Conservation (phyloP, 345 rosid species). For the Populus euphratica region DNA sequence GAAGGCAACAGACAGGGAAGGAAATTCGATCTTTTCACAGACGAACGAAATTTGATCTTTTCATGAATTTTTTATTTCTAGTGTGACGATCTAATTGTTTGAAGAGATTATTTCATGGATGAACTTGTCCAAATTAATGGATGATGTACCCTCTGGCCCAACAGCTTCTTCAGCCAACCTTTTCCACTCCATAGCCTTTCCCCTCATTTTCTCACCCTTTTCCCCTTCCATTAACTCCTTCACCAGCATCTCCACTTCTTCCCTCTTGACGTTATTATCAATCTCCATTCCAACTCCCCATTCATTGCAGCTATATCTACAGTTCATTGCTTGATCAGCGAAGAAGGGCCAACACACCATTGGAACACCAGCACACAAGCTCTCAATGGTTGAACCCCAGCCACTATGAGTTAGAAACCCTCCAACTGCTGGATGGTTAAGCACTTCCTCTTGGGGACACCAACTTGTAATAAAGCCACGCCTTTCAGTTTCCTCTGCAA, state of each 20-base stretch:
- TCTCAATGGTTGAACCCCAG: background rate
- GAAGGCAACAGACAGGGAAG: too few species aligned
- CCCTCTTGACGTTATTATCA: background rate
- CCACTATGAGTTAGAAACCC: background rate
- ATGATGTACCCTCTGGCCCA: background rate
- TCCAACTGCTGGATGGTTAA: background rate
- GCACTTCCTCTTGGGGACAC: conserved; percentile 5
- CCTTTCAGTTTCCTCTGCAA: background rate
- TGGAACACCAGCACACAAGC: background rate
- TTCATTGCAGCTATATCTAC: background rate
- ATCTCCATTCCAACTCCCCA: conserved; percentile 10
- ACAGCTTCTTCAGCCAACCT: background rate
- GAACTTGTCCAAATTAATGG: background rate
- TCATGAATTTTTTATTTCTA: too few species aligned
- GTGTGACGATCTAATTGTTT: too few species aligned
- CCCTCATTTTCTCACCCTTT: background rate
- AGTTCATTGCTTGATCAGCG: background rate
- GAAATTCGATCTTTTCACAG: too few species aligned
- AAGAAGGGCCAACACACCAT: conserved; percentile 3
- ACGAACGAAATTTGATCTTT: too few species aligned
- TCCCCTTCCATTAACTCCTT: background rate
- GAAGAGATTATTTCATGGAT: too few species aligned
- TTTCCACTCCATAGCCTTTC: background rate
- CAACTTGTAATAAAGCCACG: background rate
- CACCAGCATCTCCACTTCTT: background rate